Conservation (phyloP, 306 rosid genomes). For the Cyamopsis tetragonoloba region DNA sequence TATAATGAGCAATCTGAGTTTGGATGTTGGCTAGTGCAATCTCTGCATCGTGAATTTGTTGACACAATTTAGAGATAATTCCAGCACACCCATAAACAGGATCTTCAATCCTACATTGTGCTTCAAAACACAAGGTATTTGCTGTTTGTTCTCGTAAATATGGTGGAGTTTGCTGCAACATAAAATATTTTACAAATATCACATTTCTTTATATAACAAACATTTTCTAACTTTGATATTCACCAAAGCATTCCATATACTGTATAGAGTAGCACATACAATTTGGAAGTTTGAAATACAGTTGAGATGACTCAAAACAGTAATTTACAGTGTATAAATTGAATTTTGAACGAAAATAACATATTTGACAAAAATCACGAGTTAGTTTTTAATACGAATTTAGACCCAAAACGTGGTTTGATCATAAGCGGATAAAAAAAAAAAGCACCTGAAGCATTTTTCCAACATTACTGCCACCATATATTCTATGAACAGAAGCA, state of each 20-base stretch:
- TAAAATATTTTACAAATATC: neutral
- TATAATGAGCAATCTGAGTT: constrained; percentile 43
- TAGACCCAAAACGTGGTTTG: too few species aligned
- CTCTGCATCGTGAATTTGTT: constrained; percentile 44
- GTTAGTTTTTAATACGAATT: too few species aligned
- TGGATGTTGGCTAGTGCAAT: constrained; percentile 43
- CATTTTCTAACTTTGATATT: neutral
- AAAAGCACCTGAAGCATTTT: constrained; percentile 66
- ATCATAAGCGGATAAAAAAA: too few species aligned
- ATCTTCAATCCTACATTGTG: constrained; percentile 53
- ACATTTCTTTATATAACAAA: neutral
- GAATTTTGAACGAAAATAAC: too few species aligned
- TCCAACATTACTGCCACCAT: constrained; percentile 74
- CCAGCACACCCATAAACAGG: constrained; percentile 73
- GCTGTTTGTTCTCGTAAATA: constrained; percentile 52
- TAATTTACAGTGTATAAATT: too few species aligned
- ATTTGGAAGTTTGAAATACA: too few species aligned
- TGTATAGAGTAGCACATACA: neutral
- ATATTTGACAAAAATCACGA: too few species aligned
- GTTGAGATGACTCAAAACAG: too few species aligned
- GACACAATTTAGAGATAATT: constrained; percentile 47
- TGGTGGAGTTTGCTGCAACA: constrained; percentile 46
- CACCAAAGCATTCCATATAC: neutral
- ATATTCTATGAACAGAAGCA: constrained; percentile 62
- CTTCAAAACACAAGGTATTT: constrained; percentile 52